Percentiles rank a stretch among this genome's conserved stretches.
Evolutionary conservation across 2,329 filamentous ascomycete genomes (phyloP).

Genomic region (Beauveria scarabaeidicola): DNA sequence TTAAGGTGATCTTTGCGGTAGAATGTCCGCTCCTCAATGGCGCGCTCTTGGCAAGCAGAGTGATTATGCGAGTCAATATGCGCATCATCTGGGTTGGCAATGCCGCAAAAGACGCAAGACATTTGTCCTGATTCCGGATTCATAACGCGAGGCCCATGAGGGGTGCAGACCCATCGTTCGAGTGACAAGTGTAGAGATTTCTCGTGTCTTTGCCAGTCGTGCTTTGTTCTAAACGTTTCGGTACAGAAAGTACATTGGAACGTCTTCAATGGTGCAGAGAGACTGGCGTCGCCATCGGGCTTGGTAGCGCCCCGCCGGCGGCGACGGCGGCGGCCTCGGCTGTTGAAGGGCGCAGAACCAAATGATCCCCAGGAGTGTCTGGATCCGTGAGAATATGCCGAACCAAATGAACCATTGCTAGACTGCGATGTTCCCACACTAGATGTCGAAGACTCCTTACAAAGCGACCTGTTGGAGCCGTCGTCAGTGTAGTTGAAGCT

Average conservation of each 20-base stretch:
- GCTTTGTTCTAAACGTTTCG: constrained; percentile 58
- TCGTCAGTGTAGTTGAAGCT: constrained; percentile 53
- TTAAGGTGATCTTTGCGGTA: constrained; percentile 61
- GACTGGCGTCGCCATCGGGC: constrained; percentile 25
- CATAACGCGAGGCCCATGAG: constrained; percentile 45
- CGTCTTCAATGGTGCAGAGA: constrained; percentile 41
- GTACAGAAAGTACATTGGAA: constrained; percentile 64
- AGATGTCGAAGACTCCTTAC: constrained; percentile 51
- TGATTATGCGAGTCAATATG: constrained; percentile 54
- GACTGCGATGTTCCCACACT: constrained; percentile 54
- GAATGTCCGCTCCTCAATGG: constrained; percentile 52
- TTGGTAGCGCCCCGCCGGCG: constrained; percentile 35
- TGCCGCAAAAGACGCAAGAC: constrained; percentile 52
- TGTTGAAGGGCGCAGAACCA: constrained; percentile 33
- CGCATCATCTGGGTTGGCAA: constrained; percentile 43
- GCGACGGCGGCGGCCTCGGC: constrained; percentile 40
- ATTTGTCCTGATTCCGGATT: constrained; percentile 50
- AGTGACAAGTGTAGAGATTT: constrained; percentile 58
- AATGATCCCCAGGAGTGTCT: constrained; percentile 48
- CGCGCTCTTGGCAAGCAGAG: constrained; percentile 58
- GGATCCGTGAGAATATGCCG: constrained; percentile 50
- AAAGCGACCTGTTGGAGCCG: constrained; percentile 48
- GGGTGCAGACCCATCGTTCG: constrained; percentile 57
- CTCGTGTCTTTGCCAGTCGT: constrained; percentile 64
- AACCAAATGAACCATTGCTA: constrained; percentile 49